These are phyloP conservation scores for Macadamia integrifolia DNA, from an alignment of 164 flowering plant genomes.

Conservation along the genomic window DNA sequence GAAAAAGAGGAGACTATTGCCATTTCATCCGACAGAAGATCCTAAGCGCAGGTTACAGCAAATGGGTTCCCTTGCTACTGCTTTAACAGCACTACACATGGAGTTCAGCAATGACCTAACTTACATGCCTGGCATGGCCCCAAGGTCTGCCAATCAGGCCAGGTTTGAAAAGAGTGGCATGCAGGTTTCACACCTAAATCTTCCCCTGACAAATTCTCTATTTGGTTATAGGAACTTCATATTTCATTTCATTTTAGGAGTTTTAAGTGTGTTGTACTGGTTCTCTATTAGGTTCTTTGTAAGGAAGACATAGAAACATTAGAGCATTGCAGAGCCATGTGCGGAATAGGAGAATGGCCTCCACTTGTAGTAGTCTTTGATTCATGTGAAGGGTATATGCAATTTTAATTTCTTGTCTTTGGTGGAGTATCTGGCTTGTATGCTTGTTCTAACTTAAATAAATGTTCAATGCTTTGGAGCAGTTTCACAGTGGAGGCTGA, in stretches of 20 bases:
- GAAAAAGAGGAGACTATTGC: conserved; percentile 50
- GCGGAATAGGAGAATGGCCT: conserved; percentile 58
- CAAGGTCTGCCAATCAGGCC: conserved; percentile 59
- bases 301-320: conserved; percentile 59
- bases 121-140: conserved; percentile 56
- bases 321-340: conserved; percentile 54
- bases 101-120: conserved; percentile 54
- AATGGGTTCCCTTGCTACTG: conserved; percentile 67
- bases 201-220: not conserved
- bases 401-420: not conserved
- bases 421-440: not conserved
- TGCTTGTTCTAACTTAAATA: not conserved
- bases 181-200: conserved; percentile 42
- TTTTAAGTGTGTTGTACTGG: not conserved
- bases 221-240: not conserved
- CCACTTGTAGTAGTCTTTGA: conserved; percentile 65
- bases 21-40: conserved; percentile 53
- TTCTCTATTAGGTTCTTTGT: conserved; percentile 42
- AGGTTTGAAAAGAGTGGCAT: conserved; percentile 59
- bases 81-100: conserved; percentile 43
- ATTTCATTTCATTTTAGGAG: too few relatives aligned
- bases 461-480: conserved; percentile 17
- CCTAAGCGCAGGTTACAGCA: conserved; percentile 44
- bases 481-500: conserved; percentile 73
- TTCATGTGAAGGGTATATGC: conserved; percentile 57